phyloP scores from a whole-genome alignment of 352 stramenopile genomes.

The Pythium oligandrum region DNA sequence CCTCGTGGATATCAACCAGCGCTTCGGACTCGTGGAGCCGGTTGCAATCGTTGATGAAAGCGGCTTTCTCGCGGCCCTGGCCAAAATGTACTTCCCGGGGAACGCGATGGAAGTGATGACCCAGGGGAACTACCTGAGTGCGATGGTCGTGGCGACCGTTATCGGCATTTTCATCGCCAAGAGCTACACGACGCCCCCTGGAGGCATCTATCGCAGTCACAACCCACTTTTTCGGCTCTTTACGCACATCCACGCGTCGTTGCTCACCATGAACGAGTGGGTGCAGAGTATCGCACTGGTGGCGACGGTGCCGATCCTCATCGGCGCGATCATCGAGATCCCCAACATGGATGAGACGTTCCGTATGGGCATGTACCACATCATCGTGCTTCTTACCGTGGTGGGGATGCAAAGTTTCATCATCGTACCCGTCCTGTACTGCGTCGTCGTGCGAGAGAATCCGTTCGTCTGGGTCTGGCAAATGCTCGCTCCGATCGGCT shows the following conservation, averaged over 20 bases:
- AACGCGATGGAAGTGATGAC: slow-evolving; percentile 43
- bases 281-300: slow-evolving; percentile 43
- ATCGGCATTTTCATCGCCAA: slow-evolving; percentile 41
- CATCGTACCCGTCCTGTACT: slow-evolving; percentile 43
- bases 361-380: slow-evolving; percentile 38
- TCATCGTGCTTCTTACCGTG: slow-evolving; percentile 19
- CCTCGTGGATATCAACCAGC: slow-evolving; percentile 35
- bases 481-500: slow-evolving; percentile 39
- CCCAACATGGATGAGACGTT: slow-evolving; percentile 28
- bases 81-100: slow-evolving; percentile 38
- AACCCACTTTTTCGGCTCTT: slow-evolving; percentile 58
- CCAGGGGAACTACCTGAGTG: slow-evolving; percentile 35
- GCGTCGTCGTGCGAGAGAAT: slow-evolving; percentile 39
- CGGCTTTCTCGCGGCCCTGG: slow-evolving; percentile 37
- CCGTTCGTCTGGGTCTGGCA: slow-evolving; percentile 46
- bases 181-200: slow-evolving; percentile 24
- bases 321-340: slow-evolving; percentile 37
- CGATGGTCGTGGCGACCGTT: slow-evolving; percentile 42
- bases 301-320: slow-evolving; percentile 42
- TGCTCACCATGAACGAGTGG: slow-evolving; percentile 59
- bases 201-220: slow-evolving; percentile 26
- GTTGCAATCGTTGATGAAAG: slow-evolving; percentile 35
- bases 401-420: slow-evolving; percentile 33
- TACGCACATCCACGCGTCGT: slow-evolving; percentile 51
- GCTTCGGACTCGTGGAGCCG: slow-evolving; percentile 34